Evolutionary conservation across 1,284 basidiomycete species (phyloP), one percentile per base, ranked within the genome.

Genomic region (Ganoderma boninense): DNA sequence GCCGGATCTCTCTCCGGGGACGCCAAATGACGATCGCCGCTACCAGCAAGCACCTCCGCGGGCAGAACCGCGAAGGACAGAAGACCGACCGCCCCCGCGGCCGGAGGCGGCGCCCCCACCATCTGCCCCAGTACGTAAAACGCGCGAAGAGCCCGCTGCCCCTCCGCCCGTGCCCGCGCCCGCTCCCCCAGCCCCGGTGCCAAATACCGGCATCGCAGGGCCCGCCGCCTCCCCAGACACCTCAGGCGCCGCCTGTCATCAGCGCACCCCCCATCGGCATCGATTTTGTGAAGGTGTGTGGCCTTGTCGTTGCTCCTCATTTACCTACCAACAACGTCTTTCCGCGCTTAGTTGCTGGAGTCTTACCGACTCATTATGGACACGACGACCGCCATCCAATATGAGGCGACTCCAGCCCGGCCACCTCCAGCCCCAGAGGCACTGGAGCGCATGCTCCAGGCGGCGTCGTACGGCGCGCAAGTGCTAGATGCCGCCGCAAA

Each of bases 201-300:
- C 68, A n/a, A 43, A 74, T 52, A 49, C 74, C 43, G 64, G 76
- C 20, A 52, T 52, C 63, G 10, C 73, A 38, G 68, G 68, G 46
- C 57, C 65, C 49, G 44, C 42, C 62, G 46, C 65, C 59, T 40
- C 73, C 74, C 23, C 75, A 75, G 44, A 66, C 74, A 60, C 68
- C 71, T 67, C 72, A 77, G 67, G 56, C 65, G 23, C 68, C 77
- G 43, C 67, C 60, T 26, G 23, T 42, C 5, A 20, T 62, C 23
- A 44, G 61, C 29, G n/a, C 72, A 26, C 54, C 64, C n/a, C 67
- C 77, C 23, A 62, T 77, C 18, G 74, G 78, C 42, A 76, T 89
- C 56, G 89, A 90, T 79, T 91, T 89, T 73, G 73, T 79, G 63
- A 90, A 89, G 84, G 89, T 88, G 71, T 71, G 78, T 68, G 43